Percentiles rank a stretch among this genome's conserved stretches.
Evolutionary conservation across 2,329 filamentous ascomycete species (phyloP).

Genomic region (Penicillium sp.): DNA sequence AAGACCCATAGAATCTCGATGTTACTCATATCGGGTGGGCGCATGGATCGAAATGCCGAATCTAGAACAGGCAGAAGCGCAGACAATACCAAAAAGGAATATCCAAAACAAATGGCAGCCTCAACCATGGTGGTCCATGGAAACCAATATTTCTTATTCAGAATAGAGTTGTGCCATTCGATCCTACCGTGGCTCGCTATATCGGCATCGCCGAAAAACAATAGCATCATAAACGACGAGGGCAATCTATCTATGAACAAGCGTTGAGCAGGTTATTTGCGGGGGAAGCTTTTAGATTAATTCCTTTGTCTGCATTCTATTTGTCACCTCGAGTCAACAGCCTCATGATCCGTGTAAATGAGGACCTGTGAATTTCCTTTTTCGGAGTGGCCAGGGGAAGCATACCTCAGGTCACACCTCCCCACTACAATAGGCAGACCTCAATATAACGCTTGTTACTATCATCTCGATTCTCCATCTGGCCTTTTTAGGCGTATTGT

Average conservation of each 20-base stretch:
- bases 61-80: not conserved
- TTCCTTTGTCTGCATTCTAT: too few species aligned
- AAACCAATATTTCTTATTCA: not conserved
- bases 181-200: not conserved
- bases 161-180: not conserved
- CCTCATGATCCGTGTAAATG: not conserved
- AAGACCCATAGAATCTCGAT: too few species aligned
- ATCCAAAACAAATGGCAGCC: not conserved
- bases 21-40: not conserved
- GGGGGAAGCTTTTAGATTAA: too few species aligned
- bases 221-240: not conserved
- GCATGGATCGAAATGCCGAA: not conserved
- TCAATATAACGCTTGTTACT: too few species aligned
- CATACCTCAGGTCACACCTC: too few species aligned
- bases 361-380: too few species aligned
- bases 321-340: not conserved
- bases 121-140: not conserved
- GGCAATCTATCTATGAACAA: too few species aligned
- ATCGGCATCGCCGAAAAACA: not conserved
- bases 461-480: too few species aligned
- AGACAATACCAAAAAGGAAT: not conserved
- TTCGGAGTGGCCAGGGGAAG: too few species aligned
- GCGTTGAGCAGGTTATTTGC: not conserved
- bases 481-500: too few species aligned
- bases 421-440: too few species aligned